Evolutionary conservation across 345 rosid species (phyloP).

Genomic region (Eucalyptus coolabah): DNA sequence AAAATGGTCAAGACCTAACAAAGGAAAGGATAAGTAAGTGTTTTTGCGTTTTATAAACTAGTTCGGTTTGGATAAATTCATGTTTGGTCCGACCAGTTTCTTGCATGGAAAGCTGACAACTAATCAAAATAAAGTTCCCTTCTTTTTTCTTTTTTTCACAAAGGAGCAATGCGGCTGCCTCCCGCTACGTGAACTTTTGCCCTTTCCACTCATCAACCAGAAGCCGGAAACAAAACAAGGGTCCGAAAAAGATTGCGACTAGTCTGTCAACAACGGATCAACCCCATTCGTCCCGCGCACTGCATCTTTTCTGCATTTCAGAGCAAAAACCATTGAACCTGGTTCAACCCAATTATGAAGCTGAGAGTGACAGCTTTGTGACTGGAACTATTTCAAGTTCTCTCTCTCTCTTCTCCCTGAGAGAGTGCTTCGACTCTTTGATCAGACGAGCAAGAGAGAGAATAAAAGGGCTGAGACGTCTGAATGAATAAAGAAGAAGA

Average conservation of each 20-base stretch:
- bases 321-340: not conserved
- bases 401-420: not conserved
- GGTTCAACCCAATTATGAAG: not conserved
- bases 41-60: not conserved
- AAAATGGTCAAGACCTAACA: not conserved
- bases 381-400: not conserved
- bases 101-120: not conserved
- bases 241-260: not conserved
- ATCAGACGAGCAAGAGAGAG: not conserved
- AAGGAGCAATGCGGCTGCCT: not conserved
- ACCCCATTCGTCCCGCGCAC: not conserved
- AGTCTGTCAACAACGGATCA: not conserved
- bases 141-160: too few species aligned
- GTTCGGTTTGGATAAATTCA: not conserved
- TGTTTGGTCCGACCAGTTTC: not conserved
- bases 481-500: not conserved
- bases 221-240: not conserved
- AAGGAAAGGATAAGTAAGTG: too few species aligned
- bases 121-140: not conserved
- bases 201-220: not conserved
- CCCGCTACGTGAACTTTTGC: not conserved
- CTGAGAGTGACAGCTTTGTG: not conserved
- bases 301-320: not conserved
- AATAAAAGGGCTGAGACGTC: not conserved
- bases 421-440: not conserved